A percentile compares a stretch with the other conserved stretches of the same genome.
Evolutionary conservation across 2,329 filamentous ascomycete species (phyloP).

Genomic region (Pseudocercospora fijiensis): DNA sequence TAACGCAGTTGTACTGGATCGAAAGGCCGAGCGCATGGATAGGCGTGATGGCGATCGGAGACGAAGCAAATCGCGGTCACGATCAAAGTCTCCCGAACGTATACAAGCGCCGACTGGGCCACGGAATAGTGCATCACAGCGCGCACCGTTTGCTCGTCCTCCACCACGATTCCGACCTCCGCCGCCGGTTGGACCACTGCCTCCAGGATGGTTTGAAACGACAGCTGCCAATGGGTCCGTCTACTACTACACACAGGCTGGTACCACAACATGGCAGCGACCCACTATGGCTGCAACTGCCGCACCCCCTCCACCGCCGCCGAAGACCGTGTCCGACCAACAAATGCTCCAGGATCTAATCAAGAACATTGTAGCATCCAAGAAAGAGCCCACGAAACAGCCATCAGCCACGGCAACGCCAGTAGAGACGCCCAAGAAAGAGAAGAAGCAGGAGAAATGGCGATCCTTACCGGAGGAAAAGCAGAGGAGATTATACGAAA

Average conservation of each 20-base stretch:
- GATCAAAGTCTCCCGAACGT: conserved; percentile 50
- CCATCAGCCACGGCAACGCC: conserved; percentile 63
- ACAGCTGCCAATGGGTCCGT: conserved; percentile 67
- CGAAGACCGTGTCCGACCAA: conserved; percentile 69
- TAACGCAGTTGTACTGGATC: conserved; percentile 51
- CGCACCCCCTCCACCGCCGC: conserved; percentile 57
- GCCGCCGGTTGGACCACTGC: conserved; percentile 57
- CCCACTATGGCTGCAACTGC: conserved; percentile 65
- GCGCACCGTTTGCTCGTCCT: conserved; percentile 57
- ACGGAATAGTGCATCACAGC: conserved; percentile 55
- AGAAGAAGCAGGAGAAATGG: conserved; percentile 68
- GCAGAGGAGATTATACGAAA: conserved; percentile 92
- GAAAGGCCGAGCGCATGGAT: conserved; percentile 64
- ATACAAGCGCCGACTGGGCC: conserved; percentile 54
- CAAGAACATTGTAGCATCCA: conserved; percentile 64
- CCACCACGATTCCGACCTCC: conserved; percentile 46
- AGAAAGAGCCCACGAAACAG: conserved; percentile 62
- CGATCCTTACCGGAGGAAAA: conserved; percentile 71
- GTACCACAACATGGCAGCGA: conserved; percentile 76
- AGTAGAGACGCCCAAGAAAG: conserved; percentile 56
- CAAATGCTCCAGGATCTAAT: conserved; percentile 72
- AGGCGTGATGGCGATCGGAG: conserved; percentile 55
- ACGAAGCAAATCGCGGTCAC: conserved; percentile 49
- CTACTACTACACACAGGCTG: conserved; percentile 83
- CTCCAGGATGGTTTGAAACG: conserved; percentile 81